A percentile compares a stretch with the other conserved stretches of the same genome.
Conservation (phyloP, 257 asterid genomes). For the Thymus quinquecostatus region DNA sequence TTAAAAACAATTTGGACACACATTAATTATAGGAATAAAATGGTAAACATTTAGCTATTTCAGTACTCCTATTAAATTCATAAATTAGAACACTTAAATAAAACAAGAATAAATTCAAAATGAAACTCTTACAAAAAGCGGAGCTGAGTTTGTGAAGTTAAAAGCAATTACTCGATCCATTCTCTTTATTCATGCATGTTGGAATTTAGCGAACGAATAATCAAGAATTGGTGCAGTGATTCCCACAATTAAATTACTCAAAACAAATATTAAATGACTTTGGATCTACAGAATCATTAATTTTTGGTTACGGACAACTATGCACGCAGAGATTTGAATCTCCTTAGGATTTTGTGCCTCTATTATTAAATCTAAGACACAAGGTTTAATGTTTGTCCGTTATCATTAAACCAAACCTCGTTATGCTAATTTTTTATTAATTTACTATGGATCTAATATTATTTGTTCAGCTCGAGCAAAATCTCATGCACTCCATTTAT, state of each 20-base stretch:
- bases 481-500: neutral
- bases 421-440: slow-evolving; percentile 27
- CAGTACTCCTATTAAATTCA: too few relatives aligned
- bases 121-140: too few relatives aligned
- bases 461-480: slow-evolving; percentile 18
- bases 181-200: slow-evolving; percentile 45
- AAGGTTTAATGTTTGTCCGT: slow-evolving; percentile 42
- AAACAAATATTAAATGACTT: slow-evolving; percentile 1
- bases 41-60: too few relatives aligned
- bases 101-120: too few relatives aligned
- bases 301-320: slow-evolving; percentile 32
- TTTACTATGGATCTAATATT: neutral
- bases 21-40: too few relatives aligned
- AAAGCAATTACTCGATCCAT: slow-evolving; percentile 32
- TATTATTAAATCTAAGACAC: slow-evolving; percentile 34
- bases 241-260: slow-evolving; percentile 15
- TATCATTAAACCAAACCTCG: slow-evolving; percentile 31
- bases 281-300: slow-evolving; percentile 33
- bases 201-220: slow-evolving; percentile 41
- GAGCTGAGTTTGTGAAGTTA: too few relatives aligned
- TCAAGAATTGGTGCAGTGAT: too few relatives aligned
- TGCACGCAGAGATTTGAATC: slow-evolving; percentile 40
- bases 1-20: too few relatives aligned
- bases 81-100: too few relatives aligned
- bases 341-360: slow-evolving; percentile 44